Evolutionary conservation across 73 alveolate species (phyloP).

Genomic region (Paramecium primaurelia): DNA sequence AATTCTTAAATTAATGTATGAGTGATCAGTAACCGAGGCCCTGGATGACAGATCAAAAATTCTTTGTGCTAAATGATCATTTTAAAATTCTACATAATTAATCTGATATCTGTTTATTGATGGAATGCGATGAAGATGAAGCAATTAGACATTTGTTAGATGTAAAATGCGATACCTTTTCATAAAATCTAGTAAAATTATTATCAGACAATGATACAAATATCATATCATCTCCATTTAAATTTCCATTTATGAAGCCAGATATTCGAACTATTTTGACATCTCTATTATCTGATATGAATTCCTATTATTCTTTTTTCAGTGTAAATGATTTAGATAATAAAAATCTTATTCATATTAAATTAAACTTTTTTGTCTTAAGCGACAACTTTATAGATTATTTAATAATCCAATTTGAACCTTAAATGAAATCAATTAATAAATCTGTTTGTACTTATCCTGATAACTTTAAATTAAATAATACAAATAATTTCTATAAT

Average conservation of each 20-base stretch:
- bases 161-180: not conserved
- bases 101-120: not conserved
- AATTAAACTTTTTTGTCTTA: not conserved
- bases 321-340: not conserved
- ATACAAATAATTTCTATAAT: not conserved
- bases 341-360: not conserved
- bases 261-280: not conserved
- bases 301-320: not conserved
- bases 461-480: not conserved
- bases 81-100: not conserved
- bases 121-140: not conserved
- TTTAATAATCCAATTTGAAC: not conserved
- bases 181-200: not conserved
- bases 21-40: slow-evolving; percentile 2
- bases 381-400: not conserved
- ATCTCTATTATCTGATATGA: not conserved
- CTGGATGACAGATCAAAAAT: not conserved
- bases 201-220: not conserved
- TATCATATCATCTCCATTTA: not conserved
- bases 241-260: not conserved
- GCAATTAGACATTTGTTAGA: not conserved
- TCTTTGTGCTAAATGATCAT: not conserved
- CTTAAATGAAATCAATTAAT: not conserved
- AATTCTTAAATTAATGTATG: not conserved
- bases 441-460: not conserved